Base-by-base conservation (phyloP, 2,329 filamentous ascomycete species). In the Ophiosphaerella herpotricha region DNA sequence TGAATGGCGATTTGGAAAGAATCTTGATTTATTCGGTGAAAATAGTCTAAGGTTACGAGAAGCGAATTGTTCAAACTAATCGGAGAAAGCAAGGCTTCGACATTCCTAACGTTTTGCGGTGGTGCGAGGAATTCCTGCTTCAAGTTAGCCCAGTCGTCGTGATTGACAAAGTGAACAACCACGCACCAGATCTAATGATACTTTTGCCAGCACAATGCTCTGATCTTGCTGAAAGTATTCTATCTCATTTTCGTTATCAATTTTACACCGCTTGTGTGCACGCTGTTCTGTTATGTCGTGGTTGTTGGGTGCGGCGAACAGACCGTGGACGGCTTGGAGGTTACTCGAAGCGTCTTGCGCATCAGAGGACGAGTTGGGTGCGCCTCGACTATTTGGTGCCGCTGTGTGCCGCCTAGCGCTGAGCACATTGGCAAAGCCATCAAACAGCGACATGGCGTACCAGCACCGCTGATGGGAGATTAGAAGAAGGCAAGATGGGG, bases 161-260 rank as follows among this genome's bases (percentile, higher is more conserved):
- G n/a, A 37, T 24, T 42, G n/a, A 38, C 23, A 31, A 26, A 11
- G 13, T 26, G 24, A 11, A n/a, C 21, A 24, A 40, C 16, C 6
- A 55, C 64, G 52, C 31, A 70, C 68, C 53, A 73, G 33, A 36
- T 61, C 57, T 13, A 73, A 37, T 13, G 52, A 57, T 1, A 68
- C 47, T 29, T 51, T 57, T 21, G 61, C 61, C n/a, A 73, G 55
- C n/a, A 70, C 54, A n/a, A 67, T 49, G 36, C 68, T 71, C 34
- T 56, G 55, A 7, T 43, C 41, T 7, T 51, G 48, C 26, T 61
- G 57, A 23, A 58, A 56, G 8, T 52, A 43, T 7, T n/a, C 38
- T 7, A 31, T 29, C 5, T 52, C 38, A 13, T 29, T 37, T 3
- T 44, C 47, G 23, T 48, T 36, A 4, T 63, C 57, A 14, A 64